A percentile compares a stretch with the other conserved stretches of the same genome.
Evolutionary conservation across 805 yeast species (phyloP).

Genomic region (Lachancea quebecensis): DNA sequence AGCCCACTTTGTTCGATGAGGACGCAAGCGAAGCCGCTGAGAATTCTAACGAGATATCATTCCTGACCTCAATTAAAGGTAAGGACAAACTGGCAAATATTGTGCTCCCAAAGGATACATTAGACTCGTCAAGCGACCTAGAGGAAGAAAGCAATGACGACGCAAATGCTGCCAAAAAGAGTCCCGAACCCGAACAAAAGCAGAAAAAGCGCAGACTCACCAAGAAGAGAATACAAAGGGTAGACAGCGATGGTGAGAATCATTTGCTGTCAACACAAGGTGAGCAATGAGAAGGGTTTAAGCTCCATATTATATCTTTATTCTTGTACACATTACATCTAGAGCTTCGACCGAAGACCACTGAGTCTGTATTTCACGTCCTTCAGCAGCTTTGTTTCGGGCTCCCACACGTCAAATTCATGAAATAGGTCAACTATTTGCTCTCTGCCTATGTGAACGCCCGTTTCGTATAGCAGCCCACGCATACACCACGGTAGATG

Average conservation of each 20-base stretch:
- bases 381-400: conserved; percentile 72
- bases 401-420: conserved; percentile 82
- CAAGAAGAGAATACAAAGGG: conserved; percentile 18
- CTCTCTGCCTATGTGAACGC: conserved; percentile 42
- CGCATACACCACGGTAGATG: conserved; percentile 90
- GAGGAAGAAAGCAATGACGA: conserved; percentile 1
- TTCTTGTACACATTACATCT: not conserved
- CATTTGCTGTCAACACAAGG: not conserved
- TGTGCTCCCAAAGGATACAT: conserved; percentile 13
- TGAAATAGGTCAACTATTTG: conserved; percentile 56
- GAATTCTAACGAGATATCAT: conserved; percentile 15
- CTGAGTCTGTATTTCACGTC: conserved; percentile 76
- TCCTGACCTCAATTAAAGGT: conserved; percentile 15
- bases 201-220: conserved; percentile 16
- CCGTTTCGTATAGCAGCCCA: conserved; percentile 67
- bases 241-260: conserved; percentile 8
- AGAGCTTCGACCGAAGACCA: conserved; percentile 36
- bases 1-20: conserved; percentile 16
- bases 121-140: conserved; percentile 12
- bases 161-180: not conserved
- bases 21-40: conserved; percentile 15
- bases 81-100: conserved; percentile 13
- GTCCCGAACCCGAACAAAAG: not conserved
- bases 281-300: no score
- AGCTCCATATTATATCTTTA: no score